Conservation (phyloP, 2,329 filamentous ascomycete genomes). For the Curvularia sp. region DNA sequence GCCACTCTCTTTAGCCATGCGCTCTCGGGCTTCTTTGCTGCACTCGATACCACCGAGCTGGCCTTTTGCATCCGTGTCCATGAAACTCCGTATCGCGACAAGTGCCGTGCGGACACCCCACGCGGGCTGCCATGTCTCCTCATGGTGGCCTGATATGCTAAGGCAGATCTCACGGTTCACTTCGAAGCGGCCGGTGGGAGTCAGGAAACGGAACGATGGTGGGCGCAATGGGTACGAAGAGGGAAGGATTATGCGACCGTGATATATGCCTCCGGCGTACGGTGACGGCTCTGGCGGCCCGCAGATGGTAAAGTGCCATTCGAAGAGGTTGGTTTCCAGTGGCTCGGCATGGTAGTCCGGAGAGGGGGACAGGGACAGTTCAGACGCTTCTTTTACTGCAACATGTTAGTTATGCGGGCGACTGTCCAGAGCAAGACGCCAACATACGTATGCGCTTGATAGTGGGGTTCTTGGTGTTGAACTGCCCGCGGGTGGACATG, state of each 20-base stretch:
- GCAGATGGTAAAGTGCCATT: constrained; percentile 98
- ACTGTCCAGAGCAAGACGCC: background rate
- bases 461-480: constrained; percentile 81
- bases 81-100: constrained; percentile 80
- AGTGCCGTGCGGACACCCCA: constrained; percentile 95
- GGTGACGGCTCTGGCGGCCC: constrained; percentile 81
- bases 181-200: constrained; percentile 90
- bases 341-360: constrained; percentile 86
- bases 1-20: constrained; percentile 72
- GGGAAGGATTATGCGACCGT: constrained; percentile 92
- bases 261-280: constrained; percentile 85
- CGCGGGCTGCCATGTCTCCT: constrained; percentile 98
- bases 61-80: constrained; percentile 87
- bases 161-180: constrained; percentile 97
- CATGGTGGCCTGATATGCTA: constrained; percentile 91
- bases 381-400: constrained; percentile 85
- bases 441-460: constrained; percentile 80
- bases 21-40: constrained; percentile 66
- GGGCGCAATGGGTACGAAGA: constrained; percentile 89
- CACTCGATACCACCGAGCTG: constrained; percentile 91
- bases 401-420: constrained; percentile 29
- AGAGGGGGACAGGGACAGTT: constrained; percentile 80
- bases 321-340: constrained; percentile 88
- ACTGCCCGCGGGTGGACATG: constrained; percentile 54
- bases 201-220: constrained; percentile 94